Evolutionary conservation across 225 moss, liverwort and hornwort genomes (phyloP), one percentile per base, ranked within the genome.

Genomic region (Pleurozium schreberi): DNA sequence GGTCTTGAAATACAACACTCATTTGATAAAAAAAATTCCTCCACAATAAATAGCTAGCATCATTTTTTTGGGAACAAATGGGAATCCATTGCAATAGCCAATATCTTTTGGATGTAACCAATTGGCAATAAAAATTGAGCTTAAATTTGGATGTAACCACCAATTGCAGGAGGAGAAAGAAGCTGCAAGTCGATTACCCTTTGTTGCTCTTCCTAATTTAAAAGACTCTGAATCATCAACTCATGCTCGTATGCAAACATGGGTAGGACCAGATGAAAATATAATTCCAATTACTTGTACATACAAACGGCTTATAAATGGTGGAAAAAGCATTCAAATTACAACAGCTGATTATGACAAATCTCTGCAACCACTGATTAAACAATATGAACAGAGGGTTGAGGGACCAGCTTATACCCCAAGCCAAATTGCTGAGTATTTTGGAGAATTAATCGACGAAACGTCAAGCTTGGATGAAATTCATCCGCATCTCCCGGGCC

Each of bases 151-250:
- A n/a, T 34, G 20, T 15, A 33, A 70, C 55, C 12, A 9, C 22
- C 38, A 73, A 53, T 62, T 84, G 55, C 33, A 93, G 93, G 88
- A 80, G 31, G 91, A 93, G 34, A 91, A 91, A 86, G 84, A 86
- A 66, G 86, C 63, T 2, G 12, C 86, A 49, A 76, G 83, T 68
- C 40, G 67, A 20, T 38, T 42, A 47, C 69, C 90, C 5, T 19
- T 58, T 15, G n/a, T 69, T 27, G 66, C 61, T 59, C 22, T 91
- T 2, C 65, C 84, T 23, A 30, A 77, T 65, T 82, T 89, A 6
- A 59, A 86, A 63, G 91, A 91, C 2, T 8, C 15, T 10, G 71
- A 91, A 88, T 91, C 90, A 30, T 66, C 84, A 21, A 84, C 68
- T 6, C 88, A 93, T 80, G 89, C 89, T 61, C 69, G 47, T 3